These are phyloP conservation scores for Ophiostoma novo-ulmi DNA, from an alignment of 2,329 filamentous ascomycete genomes.

Conservation along the genomic window DNA sequence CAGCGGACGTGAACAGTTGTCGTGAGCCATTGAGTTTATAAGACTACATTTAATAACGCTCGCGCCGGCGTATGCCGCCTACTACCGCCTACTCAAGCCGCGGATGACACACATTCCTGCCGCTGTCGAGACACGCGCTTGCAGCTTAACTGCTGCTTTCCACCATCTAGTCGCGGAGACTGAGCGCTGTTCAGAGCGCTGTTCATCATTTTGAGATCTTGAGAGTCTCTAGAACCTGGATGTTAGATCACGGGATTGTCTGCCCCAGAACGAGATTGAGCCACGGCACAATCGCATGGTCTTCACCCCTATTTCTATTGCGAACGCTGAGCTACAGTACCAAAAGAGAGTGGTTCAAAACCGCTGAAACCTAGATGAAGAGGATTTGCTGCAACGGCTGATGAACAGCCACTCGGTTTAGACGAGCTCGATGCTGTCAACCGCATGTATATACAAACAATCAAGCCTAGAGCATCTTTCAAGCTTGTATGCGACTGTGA, in stretches of 20 bases:
- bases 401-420: background rate
- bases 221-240: background rate
- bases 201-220: background rate
- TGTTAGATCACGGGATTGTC: background rate
- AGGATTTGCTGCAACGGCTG: background rate
- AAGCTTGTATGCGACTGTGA: background rate
- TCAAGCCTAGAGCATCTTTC: background rate
- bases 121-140: background rate
- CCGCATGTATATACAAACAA: background rate
- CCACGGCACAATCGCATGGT: background rate
- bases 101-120: background rate
- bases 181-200: background rate
- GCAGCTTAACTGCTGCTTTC: too few species aligned
- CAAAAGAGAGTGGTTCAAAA: background rate
- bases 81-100: background rate
- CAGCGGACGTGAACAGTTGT: conserved; percentile 20
- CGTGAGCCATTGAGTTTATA: background rate
- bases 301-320: background rate
- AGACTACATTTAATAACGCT: background rate
- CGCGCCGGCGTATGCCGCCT: background rate
- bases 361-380: background rate
- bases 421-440: background rate
- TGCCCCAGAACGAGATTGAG: background rate
- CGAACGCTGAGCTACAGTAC: background rate
- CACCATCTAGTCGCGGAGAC: too few species aligned